phyloP scores from a whole-genome alignment of 176 grass and related monocot genomes.

The Hordeum vulgare region DNA sequence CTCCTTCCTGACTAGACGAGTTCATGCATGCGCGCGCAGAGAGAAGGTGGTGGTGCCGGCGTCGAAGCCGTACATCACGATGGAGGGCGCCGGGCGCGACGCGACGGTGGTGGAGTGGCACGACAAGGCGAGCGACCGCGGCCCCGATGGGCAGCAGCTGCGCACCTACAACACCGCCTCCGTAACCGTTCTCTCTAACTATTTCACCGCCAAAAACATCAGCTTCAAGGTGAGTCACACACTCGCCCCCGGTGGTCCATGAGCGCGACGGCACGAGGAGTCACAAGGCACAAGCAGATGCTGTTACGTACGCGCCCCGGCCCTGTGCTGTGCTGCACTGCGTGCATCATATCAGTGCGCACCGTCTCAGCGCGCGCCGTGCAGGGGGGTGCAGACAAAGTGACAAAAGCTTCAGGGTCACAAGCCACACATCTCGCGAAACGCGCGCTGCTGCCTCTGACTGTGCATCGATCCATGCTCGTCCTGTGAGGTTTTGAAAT shows the following conservation, averaged over 20 bases:
- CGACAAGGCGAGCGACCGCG: constrained; percentile 76
- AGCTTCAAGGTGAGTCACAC: constrained; percentile 88
- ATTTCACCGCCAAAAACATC: constrained; percentile 97
- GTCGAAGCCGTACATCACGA: constrained; percentile 85
- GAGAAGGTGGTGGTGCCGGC: constrained; percentile 89
- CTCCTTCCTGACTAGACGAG: not conserved
- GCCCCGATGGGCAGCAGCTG: constrained; percentile 79
- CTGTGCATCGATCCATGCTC: not conserved
- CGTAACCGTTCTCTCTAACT: constrained; percentile 83
- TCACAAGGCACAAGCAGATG: constrained; percentile 11
- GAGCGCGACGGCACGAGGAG: not conserved
- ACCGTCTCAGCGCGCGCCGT: not conserved
- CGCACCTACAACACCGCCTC: constrained; percentile 96
- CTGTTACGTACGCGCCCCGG: not conserved
- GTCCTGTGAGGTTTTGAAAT: constrained; percentile 22
- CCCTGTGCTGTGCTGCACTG: not conserved
- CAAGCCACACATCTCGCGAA: not conserved
- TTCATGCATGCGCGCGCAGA: constrained; percentile 21
- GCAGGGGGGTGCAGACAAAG: constrained; percentile 11
- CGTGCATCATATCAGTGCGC: not conserved
- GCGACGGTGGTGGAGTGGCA: constrained; percentile 92
- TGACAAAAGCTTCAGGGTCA: constrained; percentile 25
- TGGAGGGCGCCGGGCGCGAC: constrained; percentile 72
- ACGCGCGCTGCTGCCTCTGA: not conserved
- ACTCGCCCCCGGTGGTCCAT: constrained; percentile 22